Evolutionary conservation across 2,329 filamentous ascomycete species (phyloP).

Genomic region (Curvularia sp.): DNA sequence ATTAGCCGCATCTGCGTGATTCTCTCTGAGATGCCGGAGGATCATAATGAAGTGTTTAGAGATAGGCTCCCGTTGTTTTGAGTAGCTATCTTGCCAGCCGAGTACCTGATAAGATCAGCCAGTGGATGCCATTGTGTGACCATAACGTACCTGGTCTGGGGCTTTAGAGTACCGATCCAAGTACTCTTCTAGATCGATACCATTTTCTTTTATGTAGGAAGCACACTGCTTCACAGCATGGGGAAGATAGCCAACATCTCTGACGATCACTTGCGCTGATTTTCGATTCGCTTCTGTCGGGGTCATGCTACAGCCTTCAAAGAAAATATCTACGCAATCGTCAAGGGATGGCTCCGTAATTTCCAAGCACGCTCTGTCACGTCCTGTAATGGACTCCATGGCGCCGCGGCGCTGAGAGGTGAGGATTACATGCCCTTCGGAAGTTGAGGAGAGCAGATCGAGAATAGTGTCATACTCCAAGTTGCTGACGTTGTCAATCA

Average conservation of each 20-base stretch:
- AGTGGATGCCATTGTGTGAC: neutral
- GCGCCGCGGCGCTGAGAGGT: neutral
- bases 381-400: neutral
- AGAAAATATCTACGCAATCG: neutral
- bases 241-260: neutral
- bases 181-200: neutral
- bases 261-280: neutral
- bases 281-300: neutral
- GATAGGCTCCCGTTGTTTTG: neutral
- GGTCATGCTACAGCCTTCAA: neutral
- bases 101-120: neutral
- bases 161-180: neutral
- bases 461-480: neutral
- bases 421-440: neutral
- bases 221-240: neutral
- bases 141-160: neutral
- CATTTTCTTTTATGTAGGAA: neutral
- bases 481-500: neutral
- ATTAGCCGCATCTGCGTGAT: neutral
- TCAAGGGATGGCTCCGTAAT: neutral
- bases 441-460: neutral
- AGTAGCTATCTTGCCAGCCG: neutral
- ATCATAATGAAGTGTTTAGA: neutral
- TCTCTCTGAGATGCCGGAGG: neutral
- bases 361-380: neutral